Conservation (phyloP, 306 rosid genomes). For the Citrullus amarus region DNA sequence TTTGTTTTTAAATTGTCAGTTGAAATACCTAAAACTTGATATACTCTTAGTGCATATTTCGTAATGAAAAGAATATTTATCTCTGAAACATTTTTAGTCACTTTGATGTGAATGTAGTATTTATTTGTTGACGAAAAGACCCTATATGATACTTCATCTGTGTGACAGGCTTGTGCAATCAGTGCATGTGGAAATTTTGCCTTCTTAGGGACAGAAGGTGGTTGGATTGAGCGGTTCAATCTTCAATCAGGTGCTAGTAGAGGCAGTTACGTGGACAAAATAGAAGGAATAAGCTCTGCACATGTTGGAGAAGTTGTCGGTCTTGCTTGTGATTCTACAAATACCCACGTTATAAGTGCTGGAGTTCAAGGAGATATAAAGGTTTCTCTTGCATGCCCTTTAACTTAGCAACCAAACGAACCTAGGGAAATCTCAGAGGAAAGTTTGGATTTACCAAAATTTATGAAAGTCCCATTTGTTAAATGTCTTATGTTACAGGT, state of each 20-base stretch:
- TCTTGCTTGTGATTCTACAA: slow-evolving; percentile 90
- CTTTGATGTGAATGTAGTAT: neutral
- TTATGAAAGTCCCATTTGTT: slow-evolving; percentile 10
- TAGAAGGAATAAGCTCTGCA: slow-evolving; percentile 47
- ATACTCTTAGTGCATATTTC: neutral
- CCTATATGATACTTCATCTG: slow-evolving; percentile 12
- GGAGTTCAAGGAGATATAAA: slow-evolving; percentile 90
- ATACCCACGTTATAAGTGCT: slow-evolving; percentile 77
- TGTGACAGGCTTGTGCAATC: slow-evolving; percentile 72
- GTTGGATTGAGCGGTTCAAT: slow-evolving; percentile 91
- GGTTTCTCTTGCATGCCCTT: slow-evolving; percentile 20
- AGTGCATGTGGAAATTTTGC: slow-evolving; percentile 96
- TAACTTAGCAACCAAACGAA: neutral
- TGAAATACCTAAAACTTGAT: neutral
- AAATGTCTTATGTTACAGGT: slow-evolving; percentile 33
- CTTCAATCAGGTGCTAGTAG: slow-evolving; percentile 90
- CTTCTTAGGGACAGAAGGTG: slow-evolving; percentile 83
- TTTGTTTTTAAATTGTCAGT: neutral
- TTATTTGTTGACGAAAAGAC: neutral
- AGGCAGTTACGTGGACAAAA: slow-evolving; percentile 58
- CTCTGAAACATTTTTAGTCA: neutral
- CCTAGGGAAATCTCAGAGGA: neutral
- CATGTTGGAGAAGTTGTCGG: slow-evolving; percentile 91
- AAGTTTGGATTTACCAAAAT: neutral
- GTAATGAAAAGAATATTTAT: neutral